Percentiles rank a stretch among this genome's conserved stretches.
Conservation (phyloP, 768 basidiomycete genomes). For the Lepiota venenata region DNA sequence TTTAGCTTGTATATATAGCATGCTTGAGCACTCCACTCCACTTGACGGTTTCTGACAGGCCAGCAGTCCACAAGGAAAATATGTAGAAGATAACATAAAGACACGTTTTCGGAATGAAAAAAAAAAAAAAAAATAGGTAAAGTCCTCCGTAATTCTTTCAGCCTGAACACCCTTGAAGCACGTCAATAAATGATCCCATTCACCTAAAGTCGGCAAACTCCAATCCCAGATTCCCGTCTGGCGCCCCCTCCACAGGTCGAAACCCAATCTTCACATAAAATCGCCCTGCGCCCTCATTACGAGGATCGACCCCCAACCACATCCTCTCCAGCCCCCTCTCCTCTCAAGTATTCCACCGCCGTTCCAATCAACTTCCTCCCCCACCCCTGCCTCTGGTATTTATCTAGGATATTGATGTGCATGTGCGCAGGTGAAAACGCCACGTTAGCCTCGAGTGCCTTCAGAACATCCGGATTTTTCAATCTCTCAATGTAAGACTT, state of each 20-base stretch:
- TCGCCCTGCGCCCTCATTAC: slow-evolving; percentile 53
- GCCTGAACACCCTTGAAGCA: too few relatives aligned
- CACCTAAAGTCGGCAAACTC: slow-evolving; percentile 37
- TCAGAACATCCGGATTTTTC: slow-evolving; percentile 28
- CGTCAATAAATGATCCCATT: slow-evolving; percentile 1
- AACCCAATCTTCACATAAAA: slow-evolving; percentile 70
- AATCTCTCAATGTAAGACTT: slow-evolving; percentile 34
- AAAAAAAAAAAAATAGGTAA: too few relatives aligned
- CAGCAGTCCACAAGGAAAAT: too few relatives aligned
- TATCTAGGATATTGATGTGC: slow-evolving; percentile 69
- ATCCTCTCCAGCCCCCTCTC: slow-evolving; percentile 46
- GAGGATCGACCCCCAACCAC: slow-evolving; percentile 68
- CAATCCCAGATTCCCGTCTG: slow-evolving; percentile 52
- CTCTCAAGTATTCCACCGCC: slow-evolving; percentile 53
- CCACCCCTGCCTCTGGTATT: slow-evolving; percentile 67
- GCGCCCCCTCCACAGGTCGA: slow-evolving; percentile 47
- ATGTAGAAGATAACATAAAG: too few relatives aligned
- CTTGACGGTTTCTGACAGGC: too few relatives aligned
- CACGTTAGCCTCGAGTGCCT: slow-evolving; percentile 50
- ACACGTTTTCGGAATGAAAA: too few relatives aligned
- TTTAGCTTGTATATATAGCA: too few relatives aligned
- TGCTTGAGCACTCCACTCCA: too few relatives aligned
- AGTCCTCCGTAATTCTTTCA: too few relatives aligned
- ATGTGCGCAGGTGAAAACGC: slow-evolving; percentile 70
- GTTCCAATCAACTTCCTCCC: slow-evolving; percentile 59